These are phyloP conservation scores for Cyberlindnera amylophila DNA, from an alignment of 805 yeast genomes.

Conservation along the genomic window DNA sequence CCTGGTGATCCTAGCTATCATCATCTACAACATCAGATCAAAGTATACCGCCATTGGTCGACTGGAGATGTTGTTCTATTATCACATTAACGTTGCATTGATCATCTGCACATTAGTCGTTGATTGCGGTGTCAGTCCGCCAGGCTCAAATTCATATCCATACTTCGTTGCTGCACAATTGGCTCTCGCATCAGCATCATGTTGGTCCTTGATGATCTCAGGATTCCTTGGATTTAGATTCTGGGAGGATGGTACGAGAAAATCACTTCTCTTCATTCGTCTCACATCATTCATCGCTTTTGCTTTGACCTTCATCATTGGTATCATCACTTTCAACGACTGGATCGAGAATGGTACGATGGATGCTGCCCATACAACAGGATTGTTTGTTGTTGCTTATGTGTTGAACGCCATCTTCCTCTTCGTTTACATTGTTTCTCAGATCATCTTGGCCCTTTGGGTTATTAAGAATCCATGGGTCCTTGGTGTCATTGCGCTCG, in stretches of 20 bases:
- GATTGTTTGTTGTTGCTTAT: constrained; percentile 66
- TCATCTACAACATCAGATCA: constrained; percentile 70
- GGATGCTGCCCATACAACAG: constrained; percentile 52
- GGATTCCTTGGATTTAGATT: constrained; percentile 84
- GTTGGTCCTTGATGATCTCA: constrained; percentile 63
- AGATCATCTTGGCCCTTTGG: constrained; percentile 60
- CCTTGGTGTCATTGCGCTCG: constrained; percentile 73
- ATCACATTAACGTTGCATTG: constrained; percentile 54
- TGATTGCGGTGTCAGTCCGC: constrained; percentile 91
- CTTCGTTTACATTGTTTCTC: constrained; percentile 60
- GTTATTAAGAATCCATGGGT: constrained; percentile 84
- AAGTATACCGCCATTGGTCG: constrained; percentile 96
- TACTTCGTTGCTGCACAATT: constrained; percentile 81
- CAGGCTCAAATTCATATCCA: constrained; percentile 69
- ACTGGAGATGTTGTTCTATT: constrained; percentile 74
- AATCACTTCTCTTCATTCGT: constrained; percentile 57
- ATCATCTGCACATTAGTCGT: constrained; percentile 68
- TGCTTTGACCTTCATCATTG: constrained; percentile 58
- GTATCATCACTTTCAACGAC: constrained; percentile 69
- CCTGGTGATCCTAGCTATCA: constrained; percentile 58
- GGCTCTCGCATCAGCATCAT: constrained; percentile 68
- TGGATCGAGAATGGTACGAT: constrained; percentile 46
- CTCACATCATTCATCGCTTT: constrained; percentile 54
- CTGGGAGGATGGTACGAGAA: constrained; percentile 89
- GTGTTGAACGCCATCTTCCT: constrained; percentile 67